Base-by-base conservation (phyloP, 2,329 filamentous ascomycete genomes). In the Stachybotrys elegans region DNA sequence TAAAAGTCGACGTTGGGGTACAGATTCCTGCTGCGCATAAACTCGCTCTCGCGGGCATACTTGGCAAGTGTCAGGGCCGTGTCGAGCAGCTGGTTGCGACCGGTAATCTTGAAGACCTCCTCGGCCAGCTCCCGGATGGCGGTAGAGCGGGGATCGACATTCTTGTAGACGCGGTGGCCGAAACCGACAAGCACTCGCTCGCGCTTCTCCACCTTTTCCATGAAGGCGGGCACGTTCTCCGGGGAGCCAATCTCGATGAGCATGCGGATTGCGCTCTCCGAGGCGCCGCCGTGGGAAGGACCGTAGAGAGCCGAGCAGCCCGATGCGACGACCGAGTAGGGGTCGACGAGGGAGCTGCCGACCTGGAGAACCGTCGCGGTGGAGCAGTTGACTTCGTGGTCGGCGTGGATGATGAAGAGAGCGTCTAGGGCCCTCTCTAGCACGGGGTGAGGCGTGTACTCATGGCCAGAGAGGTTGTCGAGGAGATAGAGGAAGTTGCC, bases 311-410 rank as follows among this genome's bases (percentile, higher is more conserved):
- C 74, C 1, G 76, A 69, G n/a, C 72, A 70, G 5, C 75, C 67
- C 0, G 75, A 72, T 1, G 75, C 61, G 12, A 79, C 72, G 16
- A 75, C 66, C 49, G 71, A 76, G 47, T 66, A 79, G 0, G 77
- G 76, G 51, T 81, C 78, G 0, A 79, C 71, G 11, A 81, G 58
- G 0, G 73, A 75, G 44, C 71, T 76, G 7, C 77, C 75, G 17
- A 79, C 75, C 45, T 79, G 74, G 14, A 81, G 60, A 23, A 78
- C 69, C 2, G 76, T 73, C 2, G 77, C 75, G 0, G 76, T 79
- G 2, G 74, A 75, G 53, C 75, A 72, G 50, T 79, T 78, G 57
- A 81, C 74, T 47, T 79, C 78, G 53, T 81, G 77, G 51, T 81
- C 78, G 3, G 75, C 72, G 49, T 78, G 75, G 20, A 81, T 67